Conservation (phyloP, 2,329 filamentous ascomycete genomes). For the Colletotrichum sublineola region DNA sequence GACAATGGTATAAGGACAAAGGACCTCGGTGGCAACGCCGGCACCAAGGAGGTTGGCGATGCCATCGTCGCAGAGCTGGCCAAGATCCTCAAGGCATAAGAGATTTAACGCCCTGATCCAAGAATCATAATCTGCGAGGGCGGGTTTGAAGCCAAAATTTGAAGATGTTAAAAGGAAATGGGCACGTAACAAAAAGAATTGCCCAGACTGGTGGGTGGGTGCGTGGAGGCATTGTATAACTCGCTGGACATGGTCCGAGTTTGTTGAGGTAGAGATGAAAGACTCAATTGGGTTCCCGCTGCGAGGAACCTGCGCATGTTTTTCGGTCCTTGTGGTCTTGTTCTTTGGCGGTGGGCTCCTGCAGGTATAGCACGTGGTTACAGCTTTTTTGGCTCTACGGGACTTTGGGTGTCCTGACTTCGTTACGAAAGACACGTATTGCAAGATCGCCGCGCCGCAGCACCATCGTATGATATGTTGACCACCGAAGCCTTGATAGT, state of each 20-base stretch:
- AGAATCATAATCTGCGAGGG: neutral
- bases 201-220: neutral
- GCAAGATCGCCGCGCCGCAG: too few relatives aligned
- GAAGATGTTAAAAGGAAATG: neutral
- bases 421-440: too few relatives aligned
- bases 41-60: slow-evolving; percentile 75
- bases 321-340: neutral
- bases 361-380: too few relatives aligned
- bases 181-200: neutral
- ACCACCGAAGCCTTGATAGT: too few relatives aligned
- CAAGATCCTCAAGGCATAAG: slow-evolving; percentile 69
- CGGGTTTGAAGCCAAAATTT: neutral
- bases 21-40: slow-evolving; percentile 84
- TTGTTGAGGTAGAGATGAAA: neutral
- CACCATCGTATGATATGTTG: too few relatives aligned
- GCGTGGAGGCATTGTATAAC: neutral
- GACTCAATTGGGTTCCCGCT: neutral
- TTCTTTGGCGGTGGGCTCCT: too few relatives aligned
- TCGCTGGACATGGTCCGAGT: neutral
- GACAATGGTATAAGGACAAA: slow-evolving; percentile 83
- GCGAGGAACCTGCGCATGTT: neutral
- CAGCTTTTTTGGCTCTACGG: too few relatives aligned
- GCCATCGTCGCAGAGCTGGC: slow-evolving; percentile 81
- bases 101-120: neutral
- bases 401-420: too few relatives aligned